These are phyloP conservation scores for Eucalyptus virginea DNA, from an alignment of 345 rosid species.

Conservation along the genomic window DNA sequence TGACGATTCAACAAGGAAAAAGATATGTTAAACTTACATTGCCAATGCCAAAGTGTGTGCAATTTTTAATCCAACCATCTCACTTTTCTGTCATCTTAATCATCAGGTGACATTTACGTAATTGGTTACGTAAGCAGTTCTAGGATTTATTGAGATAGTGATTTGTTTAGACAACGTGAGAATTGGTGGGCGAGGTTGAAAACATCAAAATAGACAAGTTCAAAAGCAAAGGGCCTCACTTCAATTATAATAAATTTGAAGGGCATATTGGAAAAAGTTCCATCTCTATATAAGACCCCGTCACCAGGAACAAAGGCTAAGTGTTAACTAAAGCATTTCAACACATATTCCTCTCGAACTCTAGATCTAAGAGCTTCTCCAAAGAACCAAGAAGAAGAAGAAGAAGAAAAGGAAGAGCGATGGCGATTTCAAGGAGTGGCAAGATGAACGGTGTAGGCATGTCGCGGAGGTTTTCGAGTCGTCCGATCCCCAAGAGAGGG, in stretches of 20 bases:
- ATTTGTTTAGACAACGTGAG: no score
- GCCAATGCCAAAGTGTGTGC: no score
- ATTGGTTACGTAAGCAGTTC: no score
- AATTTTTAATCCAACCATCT: no score
- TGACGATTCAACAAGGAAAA: no score
- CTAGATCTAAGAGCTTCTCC: neutral
- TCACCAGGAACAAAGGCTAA: neutral
- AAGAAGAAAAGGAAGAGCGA: neutral
- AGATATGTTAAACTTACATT: no score
- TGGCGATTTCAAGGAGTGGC: neutral
- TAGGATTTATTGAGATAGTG: no score
- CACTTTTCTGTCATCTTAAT: no score
- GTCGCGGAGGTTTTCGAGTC: neutral
- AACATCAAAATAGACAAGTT: neutral
- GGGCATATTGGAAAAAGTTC: neutral
- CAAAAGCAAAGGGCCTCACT: neutral
- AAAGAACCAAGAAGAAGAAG: neutral
- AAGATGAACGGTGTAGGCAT: neutral
- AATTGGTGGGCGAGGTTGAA: neutral
- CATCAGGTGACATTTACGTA: no score
- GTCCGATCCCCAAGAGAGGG: constrained; percentile 37
- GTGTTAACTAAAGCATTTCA: neutral
- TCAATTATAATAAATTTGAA: neutral
- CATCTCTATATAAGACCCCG: neutral
- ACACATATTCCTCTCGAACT: neutral